Conservation (phyloP, 2,329 filamentous ascomycete genomes). For the Pleoardoris graminearum region DNA sequence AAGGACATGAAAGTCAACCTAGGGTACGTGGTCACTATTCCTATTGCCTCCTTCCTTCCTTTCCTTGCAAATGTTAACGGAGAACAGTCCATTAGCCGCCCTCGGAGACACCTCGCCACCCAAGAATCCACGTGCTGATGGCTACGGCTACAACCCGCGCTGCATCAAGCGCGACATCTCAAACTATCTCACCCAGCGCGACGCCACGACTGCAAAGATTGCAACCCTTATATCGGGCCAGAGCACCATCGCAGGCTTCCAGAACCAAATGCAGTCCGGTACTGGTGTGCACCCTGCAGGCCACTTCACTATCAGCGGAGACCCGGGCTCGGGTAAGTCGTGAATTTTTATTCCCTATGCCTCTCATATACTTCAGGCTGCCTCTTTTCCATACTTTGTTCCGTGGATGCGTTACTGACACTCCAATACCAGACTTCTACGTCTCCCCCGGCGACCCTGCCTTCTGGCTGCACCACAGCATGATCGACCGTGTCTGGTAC, state of each 20-base stretch:
- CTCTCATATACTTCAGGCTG: no score
- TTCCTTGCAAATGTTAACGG: no score
- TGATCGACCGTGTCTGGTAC: constrained; percentile 55
- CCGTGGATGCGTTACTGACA: no score
- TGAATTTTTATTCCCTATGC: no score
- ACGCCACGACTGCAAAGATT: constrained; percentile 35
- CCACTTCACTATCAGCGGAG: constrained; percentile 52
- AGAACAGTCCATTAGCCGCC: constrained; percentile 26
- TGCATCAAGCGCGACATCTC: constrained; percentile 48
- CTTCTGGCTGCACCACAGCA: constrained; percentile 26
- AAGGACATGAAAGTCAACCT: constrained; percentile 41
- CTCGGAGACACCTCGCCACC: constrained; percentile 33
- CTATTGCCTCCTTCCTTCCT: not conserved
- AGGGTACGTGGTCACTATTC: constrained; percentile 22
- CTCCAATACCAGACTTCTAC: constrained; percentile 42
- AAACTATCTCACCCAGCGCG: constrained; percentile 30
- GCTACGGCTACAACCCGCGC: constrained; percentile 44
- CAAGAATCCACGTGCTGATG: constrained; percentile 44
- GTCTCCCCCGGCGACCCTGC: constrained; percentile 51
- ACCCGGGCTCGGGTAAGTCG: constrained; percentile 45
- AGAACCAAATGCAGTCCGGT: constrained; percentile 44
- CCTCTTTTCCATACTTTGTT: no score
- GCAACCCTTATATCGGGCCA: constrained; percentile 29
- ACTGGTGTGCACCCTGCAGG: constrained; percentile 50
- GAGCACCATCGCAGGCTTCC: constrained; percentile 42